Evolutionary conservation across 257 asterid species (phyloP), one percentile per base, ranked within the genome.

Genomic region (Euphrasia confusa): DNA sequence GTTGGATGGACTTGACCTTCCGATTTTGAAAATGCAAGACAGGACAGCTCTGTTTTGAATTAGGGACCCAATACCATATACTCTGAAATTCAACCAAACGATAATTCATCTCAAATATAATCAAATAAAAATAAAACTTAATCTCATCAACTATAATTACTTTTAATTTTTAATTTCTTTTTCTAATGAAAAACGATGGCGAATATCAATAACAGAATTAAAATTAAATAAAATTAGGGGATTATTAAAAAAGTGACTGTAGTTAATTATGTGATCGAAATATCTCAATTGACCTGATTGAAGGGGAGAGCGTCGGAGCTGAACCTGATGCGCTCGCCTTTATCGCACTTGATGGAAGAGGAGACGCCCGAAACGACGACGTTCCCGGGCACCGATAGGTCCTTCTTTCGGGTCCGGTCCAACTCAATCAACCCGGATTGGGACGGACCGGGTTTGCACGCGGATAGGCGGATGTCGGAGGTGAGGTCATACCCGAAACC

Each of bases 321-420:
- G 70, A 92, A 92, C 80, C 99, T 76, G 40, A 85, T 92, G 54
- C 97, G 83, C 81, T 92, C 99, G 58, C 99, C 99, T 79, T 92
- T 92, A 67, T 84, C 99, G 64, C 99, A 92, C 88, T 86, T 92
- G 71, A 92, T 84, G 5, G 97, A 76, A 40, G 81, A 63, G 1
- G 89, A 74, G 0, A 86, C 97, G 44, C 70, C 63, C 0, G 81
- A 65, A 18, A 92, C 88, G 71, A 81, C 84, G 55, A 81, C 89
- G 58, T 86, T 92, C 0, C 97, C 97, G 0, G 99, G 97, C 24
- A 92, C 80, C 45, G 72, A 60, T 69, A 92, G 54, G 60, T 86
- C 91, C 81, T 83, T 79, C 5, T 71, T 84, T 1, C 75, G 58
- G 62, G 71, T 56, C 71, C 77, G 75, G 74, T 89, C 84, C 68